A percentile compares a stretch with the other conserved stretches of the same genome.
Conservation (phyloP, 78 protist genomes). For the Acrasis kona region DNA sequence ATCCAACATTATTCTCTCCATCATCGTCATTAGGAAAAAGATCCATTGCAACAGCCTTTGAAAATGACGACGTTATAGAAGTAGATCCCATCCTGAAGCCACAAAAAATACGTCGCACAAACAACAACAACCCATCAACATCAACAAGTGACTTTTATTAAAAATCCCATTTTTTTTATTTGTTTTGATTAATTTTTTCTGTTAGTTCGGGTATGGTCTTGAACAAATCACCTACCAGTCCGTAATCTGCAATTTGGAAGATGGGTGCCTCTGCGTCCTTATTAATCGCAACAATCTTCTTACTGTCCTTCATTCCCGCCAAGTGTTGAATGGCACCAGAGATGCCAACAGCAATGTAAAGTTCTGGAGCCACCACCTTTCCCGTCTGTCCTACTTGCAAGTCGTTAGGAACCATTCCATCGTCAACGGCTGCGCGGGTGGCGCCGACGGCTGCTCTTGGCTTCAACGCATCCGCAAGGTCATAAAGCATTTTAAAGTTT, state of each 20-base stretch:
- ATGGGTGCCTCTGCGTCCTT: conserved; percentile 92
- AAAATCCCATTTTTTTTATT: too few species aligned
- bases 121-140: too few species aligned
- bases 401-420: conserved; percentile 85
- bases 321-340: conserved; percentile 94
- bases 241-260: conserved; percentile 79
- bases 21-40: too few species aligned
- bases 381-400: conserved; percentile 96
- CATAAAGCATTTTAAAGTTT: conserved; percentile 82
- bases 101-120: too few species aligned
- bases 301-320: conserved; percentile 97
- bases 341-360: conserved; percentile 94
- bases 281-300: conserved; percentile 93
- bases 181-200: conserved; percentile 3
- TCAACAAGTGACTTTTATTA: too few species aligned
- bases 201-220: conserved; percentile 66
- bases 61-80: too few species aligned
- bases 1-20: too few species aligned
- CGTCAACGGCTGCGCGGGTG: conserved; percentile 96
- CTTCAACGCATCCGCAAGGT: conserved; percentile 81
- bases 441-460: conserved; percentile 89
- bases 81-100: too few species aligned
- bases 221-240: conserved; percentile 80
- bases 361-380: conserved; percentile 93
- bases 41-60: too few species aligned